Evolutionary conservation across 2,329 filamentous ascomycete species (phyloP).

Genomic region (Colletotrichum chrysophilum): DNA sequence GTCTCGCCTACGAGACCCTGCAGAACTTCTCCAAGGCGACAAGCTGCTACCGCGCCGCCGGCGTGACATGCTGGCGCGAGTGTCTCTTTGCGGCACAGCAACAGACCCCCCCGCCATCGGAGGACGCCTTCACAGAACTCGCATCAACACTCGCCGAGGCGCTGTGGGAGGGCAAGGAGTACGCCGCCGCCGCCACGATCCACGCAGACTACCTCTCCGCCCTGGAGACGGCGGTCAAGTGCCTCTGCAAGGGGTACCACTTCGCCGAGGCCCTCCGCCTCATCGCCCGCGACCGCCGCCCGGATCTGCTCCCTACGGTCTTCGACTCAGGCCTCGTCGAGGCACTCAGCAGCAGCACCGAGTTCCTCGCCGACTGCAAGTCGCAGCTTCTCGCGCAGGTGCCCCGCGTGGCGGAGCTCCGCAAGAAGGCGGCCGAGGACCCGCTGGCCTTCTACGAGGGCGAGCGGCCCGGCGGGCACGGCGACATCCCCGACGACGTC

Average conservation of each 20-base stretch:
- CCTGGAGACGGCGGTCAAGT: slow-evolving; percentile 71
- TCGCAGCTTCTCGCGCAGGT: slow-evolving; percentile 83
- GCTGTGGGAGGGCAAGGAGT: slow-evolving; percentile 85
- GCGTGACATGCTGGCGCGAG: slow-evolving; percentile 83
- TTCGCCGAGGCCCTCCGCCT: slow-evolving; percentile 91
- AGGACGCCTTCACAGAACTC: slow-evolving; percentile 67
- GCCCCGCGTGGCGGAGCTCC: slow-evolving; percentile 82
- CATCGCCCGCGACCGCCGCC: slow-evolving; percentile 63
- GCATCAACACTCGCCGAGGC: slow-evolving; percentile 79
- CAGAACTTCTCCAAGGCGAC: slow-evolving; percentile 76
- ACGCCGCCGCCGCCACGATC: slow-evolving; percentile 78
- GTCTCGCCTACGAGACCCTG: slow-evolving; percentile 89
- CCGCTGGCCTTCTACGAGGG: slow-evolving; percentile 90
- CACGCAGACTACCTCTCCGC: slow-evolving; percentile 82
- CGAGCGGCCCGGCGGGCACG: slow-evolving; percentile 62
- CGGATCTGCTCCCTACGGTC: slow-evolving; percentile 68
- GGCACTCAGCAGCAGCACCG: slow-evolving; percentile 80
- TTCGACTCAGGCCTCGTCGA: slow-evolving; percentile 84
- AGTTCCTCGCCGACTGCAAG: slow-evolving; percentile 93
- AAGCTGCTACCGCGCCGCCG: slow-evolving; percentile 82
- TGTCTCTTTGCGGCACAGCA: slow-evolving; percentile 81
- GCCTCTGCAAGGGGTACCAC: slow-evolving; percentile 84
- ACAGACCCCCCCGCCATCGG: slow-evolving; percentile 63
- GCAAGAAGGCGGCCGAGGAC: slow-evolving; percentile 80
- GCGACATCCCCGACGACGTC: slow-evolving; percentile 87